Conservation (phyloP, 23 red algal species). For the Cyanidioschyzon merolae region DNA sequence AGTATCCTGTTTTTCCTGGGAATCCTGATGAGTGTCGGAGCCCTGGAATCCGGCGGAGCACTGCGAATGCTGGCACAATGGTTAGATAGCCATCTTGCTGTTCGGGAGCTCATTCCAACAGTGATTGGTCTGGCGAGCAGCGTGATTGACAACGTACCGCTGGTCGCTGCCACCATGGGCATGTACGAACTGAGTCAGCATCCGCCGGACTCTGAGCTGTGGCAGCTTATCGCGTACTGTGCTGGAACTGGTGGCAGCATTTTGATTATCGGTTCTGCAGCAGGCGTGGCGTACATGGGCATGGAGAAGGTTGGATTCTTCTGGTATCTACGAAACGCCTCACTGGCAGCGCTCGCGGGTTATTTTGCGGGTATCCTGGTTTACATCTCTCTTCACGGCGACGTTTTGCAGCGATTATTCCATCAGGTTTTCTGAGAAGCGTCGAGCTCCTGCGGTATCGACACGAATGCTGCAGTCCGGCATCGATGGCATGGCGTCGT, state of each 20-base stretch:
- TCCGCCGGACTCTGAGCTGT: conserved; percentile 54
- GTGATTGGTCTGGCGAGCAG: conserved; percentile 73
- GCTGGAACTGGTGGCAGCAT: conserved; percentile 84
- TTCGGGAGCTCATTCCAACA: conserved; percentile 55
- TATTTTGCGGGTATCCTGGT: conserved; percentile 55
- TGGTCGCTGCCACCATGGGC: conserved; percentile 95
- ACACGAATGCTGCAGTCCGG: no score
- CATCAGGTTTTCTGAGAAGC: not conserved
- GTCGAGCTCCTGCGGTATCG: no score
- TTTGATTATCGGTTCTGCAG: conserved; percentile 80
- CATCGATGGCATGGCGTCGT: no score
- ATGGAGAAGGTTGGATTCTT: conserved; percentile 92
- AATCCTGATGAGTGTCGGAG: conserved; percentile 76
- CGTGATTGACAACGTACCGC: conserved; percentile 91
- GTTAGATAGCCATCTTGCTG: conserved; percentile 46
- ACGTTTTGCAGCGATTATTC: not conserved
- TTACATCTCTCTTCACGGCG: conserved; percentile 36
- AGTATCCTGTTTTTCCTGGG: conserved; percentile 90
- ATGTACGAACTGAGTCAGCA: conserved; percentile 79
- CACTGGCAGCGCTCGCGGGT: conserved; percentile 60
- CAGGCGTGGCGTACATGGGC: conserved; percentile 94
- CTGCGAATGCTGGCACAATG: conserved; percentile 38
- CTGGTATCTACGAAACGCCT: conserved; percentile 76
- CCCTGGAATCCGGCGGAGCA: conserved; percentile 73
- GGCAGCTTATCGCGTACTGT: conserved; percentile 90